Evolutionary conservation across 805 yeast genomes (phyloP).

Genomic region (Debaryomyces castellii): DNA sequence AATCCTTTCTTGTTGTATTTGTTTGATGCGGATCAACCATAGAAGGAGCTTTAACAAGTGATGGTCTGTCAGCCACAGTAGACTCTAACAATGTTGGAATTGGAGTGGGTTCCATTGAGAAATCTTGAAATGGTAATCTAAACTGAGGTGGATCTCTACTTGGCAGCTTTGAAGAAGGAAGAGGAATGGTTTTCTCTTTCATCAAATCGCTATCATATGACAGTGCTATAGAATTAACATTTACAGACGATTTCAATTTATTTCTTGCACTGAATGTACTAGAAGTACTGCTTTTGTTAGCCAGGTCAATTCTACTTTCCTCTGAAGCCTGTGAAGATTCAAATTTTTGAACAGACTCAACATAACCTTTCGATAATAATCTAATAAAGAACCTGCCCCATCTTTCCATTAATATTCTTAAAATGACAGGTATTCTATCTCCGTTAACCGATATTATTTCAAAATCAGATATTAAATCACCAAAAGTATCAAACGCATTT

Average conservation of each 20-base stretch:
- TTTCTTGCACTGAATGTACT: slow-evolving; percentile 4
- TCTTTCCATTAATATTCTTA: slow-evolving; percentile 60
- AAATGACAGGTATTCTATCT: slow-evolving; percentile 61
- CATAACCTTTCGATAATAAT: slow-evolving; percentile 62
- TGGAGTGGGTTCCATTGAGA: slow-evolving; percentile 2
- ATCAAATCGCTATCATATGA: slow-evolving; percentile 9
- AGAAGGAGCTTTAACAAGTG: slow-evolving; percentile 8
- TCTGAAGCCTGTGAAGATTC: slow-evolving; percentile 22
- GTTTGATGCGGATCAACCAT: slow-evolving; percentile 26
- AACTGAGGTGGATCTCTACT: slow-evolving; percentile 51
- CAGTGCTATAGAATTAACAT: slow-evolving; percentile 10
- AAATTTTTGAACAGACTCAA: slow-evolving; percentile 49
- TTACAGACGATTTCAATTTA: slow-evolving; percentile 11
- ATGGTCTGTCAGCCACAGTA: background rate
- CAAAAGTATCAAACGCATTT: slow-evolving; percentile 68
- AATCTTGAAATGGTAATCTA: slow-evolving; percentile 70
- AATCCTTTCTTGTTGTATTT: slow-evolving; percentile 14
- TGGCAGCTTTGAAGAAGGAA: slow-evolving; percentile 14
- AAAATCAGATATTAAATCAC: slow-evolving; percentile 64
- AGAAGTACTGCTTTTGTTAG: slow-evolving; percentile 9
- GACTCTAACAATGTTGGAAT: slow-evolving; percentile 3
- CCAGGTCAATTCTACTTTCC: slow-evolving; percentile 3
- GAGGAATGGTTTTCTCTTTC: slow-evolving; percentile 17
- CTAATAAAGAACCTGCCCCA: slow-evolving; percentile 76
- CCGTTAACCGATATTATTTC: slow-evolving; percentile 73